Evolutionary conservation across 2,329 filamentous ascomycete species (phyloP).

Genomic region (Lasiodiplodia hormozganensis): DNA sequence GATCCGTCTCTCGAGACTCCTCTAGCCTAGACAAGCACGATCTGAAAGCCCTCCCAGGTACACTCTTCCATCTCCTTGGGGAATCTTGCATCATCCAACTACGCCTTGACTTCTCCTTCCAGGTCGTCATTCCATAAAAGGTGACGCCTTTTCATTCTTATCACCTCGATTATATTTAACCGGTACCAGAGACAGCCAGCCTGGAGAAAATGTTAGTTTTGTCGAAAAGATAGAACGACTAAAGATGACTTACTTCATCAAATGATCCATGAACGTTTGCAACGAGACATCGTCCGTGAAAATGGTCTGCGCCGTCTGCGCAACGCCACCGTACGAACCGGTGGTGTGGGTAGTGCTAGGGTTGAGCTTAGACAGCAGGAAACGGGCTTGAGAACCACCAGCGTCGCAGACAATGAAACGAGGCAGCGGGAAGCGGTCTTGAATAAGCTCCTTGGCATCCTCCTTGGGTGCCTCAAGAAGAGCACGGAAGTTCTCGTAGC

Average conservation of each 20-base stretch:
- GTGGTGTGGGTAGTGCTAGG: slow-evolving; percentile 96
- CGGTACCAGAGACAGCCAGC: slow-evolving; percentile 30
- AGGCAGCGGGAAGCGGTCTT: slow-evolving; percentile 96
- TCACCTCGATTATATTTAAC: neutral
- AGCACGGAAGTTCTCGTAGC: slow-evolving; percentile 92
- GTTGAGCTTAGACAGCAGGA: slow-evolving; percentile 95
- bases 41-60: neutral
- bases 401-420: slow-evolving; percentile 98
- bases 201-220: slow-evolving; percentile 11
- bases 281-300: slow-evolving; percentile 98
- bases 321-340: slow-evolving; percentile 87
- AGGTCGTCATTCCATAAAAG: neutral
- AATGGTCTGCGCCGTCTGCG: slow-evolving; percentile 93
- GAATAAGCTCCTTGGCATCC: slow-evolving; percentile 94
- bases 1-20: neutral
- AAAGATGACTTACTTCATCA: slow-evolving; percentile 76
- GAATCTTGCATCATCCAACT: slow-evolving; percentile 4
- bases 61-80: slow-evolving; percentile 5
- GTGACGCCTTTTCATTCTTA: neutral
- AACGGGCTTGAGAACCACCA: slow-evolving; percentile 96
- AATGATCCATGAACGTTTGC: slow-evolving; percentile 98
- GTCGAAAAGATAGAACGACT: neutral
- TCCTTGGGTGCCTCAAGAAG: slow-evolving; percentile 94
- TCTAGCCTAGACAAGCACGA: neutral
- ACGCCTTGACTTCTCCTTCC: neutral